A percentile compares a stretch with the other conserved stretches of the same genome.
Conservation (phyloP, 1,139 yeast genomes). For the Saccharomyces uvarum region DNA sequence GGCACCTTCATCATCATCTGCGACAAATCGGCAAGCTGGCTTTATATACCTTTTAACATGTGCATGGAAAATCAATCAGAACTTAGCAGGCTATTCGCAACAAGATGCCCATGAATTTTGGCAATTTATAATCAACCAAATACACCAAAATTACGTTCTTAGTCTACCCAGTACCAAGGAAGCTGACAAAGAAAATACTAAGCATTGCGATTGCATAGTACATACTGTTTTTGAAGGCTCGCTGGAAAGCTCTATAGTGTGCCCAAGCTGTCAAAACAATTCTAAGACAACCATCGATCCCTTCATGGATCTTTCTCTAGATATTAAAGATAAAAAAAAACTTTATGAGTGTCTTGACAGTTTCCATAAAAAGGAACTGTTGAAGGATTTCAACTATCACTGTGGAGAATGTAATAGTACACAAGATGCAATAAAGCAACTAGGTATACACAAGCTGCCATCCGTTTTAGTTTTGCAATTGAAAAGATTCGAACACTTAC, state of each 20-base stretch:
- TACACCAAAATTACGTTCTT: slow-evolving; percentile 47
- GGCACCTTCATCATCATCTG: slow-evolving; percentile 38
- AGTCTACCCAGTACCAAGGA: slow-evolving; percentile 18
- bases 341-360: slow-evolving; percentile 62
- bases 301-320: slow-evolving; percentile 80
- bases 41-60: slow-evolving; percentile 48
- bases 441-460: slow-evolving; percentile 62
- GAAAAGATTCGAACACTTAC: slow-evolving; percentile 75
- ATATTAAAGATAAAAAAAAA: slow-evolving; percentile 39
- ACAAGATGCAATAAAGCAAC: slow-evolving; percentile 63
- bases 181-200: slow-evolving; percentile 8
- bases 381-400: slow-evolving; percentile 59
- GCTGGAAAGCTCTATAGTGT: slow-evolving; percentile 64
- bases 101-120: slow-evolving; percentile 98
- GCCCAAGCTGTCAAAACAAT: slow-evolving; percentile 57
- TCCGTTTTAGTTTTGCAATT: slow-evolving; percentile 76
- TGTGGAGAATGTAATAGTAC: slow-evolving; percentile 59
- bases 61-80: slow-evolving; percentile 75
- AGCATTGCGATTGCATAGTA: slow-evolving; percentile 62
- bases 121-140: slow-evolving; percentile 79
- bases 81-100: slow-evolving; percentile 89
- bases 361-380: slow-evolving; percentile 68
- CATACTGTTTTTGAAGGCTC: slow-evolving; percentile 76
- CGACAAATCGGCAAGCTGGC: slow-evolving; percentile 18
- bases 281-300: slow-evolving; percentile 73